Conservation (phyloP, 352 stramenopile genomes). For the Phytopythium helicoides region DNA sequence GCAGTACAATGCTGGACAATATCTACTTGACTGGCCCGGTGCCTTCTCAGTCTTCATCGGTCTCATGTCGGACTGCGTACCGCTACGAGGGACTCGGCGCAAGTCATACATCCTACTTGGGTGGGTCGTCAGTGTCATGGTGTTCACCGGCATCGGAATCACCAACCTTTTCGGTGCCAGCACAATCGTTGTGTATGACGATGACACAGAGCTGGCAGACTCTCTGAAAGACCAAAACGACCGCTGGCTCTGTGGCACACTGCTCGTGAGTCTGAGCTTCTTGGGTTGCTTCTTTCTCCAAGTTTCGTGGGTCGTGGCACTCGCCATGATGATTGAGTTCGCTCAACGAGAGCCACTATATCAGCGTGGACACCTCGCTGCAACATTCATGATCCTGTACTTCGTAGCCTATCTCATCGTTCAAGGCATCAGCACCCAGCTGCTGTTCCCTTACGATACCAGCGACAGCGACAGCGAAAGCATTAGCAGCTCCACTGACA, state of each 20-base stretch:
- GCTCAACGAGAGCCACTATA: conserved; percentile 50
- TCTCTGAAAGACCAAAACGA: conserved; percentile 1
- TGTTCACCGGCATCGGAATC: conserved; percentile 17
- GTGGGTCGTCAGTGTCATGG: conserved; percentile 34
- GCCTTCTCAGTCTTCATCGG: conserved; percentile 83
- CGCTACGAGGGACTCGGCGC: conserved; percentile 74
- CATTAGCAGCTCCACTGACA: conserved; percentile 1
- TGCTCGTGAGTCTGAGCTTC: conserved; percentile 35
- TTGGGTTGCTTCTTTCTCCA: conserved; percentile 30
- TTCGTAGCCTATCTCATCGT: conserved; percentile 25
- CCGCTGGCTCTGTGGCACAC: conserved; percentile 11
- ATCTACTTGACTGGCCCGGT: conserved; percentile 63
- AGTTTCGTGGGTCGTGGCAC: conserved; percentile 35
- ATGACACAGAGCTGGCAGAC: conserved; percentile 10
- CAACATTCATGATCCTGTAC: conserved; percentile 38
- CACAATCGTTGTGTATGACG: conserved; percentile 13
- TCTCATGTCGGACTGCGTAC: conserved; percentile 79
- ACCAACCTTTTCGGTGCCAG: conserved; percentile 10
- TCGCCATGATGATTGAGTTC: conserved; percentile 47
- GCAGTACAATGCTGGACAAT: conserved; percentile 26
- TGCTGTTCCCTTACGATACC: conserved; percentile 16
- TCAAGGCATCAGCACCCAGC: conserved; percentile 21
- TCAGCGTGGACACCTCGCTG: conserved; percentile 43
- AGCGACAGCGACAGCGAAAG: conserved; percentile 7
- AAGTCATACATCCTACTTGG: conserved; percentile 89